Evolutionary conservation across 768 basidiomycete genomes (phyloP).

Genomic region (Suillus hirtellus): DNA sequence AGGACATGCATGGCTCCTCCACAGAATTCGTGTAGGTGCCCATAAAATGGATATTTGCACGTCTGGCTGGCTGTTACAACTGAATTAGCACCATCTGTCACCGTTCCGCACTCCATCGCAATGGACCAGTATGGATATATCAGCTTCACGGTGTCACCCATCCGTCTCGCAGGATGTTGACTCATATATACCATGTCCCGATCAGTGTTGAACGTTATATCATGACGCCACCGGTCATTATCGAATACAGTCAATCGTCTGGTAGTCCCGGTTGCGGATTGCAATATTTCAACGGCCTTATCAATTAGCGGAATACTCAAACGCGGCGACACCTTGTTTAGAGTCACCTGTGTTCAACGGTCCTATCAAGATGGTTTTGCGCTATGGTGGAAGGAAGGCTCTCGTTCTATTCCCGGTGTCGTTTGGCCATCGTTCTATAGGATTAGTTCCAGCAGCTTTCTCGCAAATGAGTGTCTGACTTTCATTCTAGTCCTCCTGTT

Average conservation of each 20-base stretch:
- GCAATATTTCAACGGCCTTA: neutral
- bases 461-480: neutral
- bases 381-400: neutral
- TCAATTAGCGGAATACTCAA: neutral
- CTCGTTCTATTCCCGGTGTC: neutral
- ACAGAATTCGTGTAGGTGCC: too few relatives aligned
- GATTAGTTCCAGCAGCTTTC: neutral
- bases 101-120: neutral
- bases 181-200: neutral
- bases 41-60: too few relatives aligned
- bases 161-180: neutral
- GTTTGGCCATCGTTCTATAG: neutral
- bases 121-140: constrained; percentile 1
- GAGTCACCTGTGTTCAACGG: neutral
- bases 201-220: neutral
- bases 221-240: neutral
- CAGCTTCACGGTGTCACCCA: neutral
- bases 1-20: too few relatives aligned
- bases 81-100: neutral
- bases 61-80: too few relatives aligned
- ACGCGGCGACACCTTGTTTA: neutral
- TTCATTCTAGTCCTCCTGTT: neutral
- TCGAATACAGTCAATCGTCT: neutral
- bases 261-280: neutral
- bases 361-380: neutral